A percentile compares a stretch with the other conserved stretches of the same genome.
These are phyloP conservation scores for Pseudocercospora fuligena DNA, from an alignment of 2,329 filamentous ascomycete genomes.

Conservation along the genomic window DNA sequence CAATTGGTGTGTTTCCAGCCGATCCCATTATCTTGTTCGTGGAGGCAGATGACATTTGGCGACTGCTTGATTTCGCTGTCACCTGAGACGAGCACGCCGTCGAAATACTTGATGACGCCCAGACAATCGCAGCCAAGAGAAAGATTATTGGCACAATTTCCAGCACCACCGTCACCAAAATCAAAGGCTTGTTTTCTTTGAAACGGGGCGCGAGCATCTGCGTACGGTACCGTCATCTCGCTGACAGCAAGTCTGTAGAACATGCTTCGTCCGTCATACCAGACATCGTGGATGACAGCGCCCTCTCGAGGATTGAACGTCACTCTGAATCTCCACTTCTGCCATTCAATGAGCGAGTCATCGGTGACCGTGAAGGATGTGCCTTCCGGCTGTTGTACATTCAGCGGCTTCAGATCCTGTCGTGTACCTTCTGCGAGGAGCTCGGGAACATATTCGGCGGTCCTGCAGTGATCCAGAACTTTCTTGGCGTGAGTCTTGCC, in stretches of 20 bases:
- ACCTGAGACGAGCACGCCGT: slow-evolving; percentile 47
- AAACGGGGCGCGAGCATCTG: slow-evolving; percentile 69
- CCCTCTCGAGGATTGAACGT: slow-evolving; percentile 69
- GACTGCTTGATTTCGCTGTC: slow-evolving; percentile 43
- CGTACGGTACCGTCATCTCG: slow-evolving; percentile 69
- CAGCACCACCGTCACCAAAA: slow-evolving; percentile 68
- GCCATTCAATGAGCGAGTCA: slow-evolving; percentile 56
- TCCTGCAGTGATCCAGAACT: slow-evolving; percentile 47
- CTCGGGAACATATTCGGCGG: slow-evolving; percentile 53
- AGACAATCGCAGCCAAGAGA: slow-evolving; percentile 73
- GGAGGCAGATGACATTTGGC: slow-evolving; percentile 71
- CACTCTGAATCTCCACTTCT: slow-evolving; percentile 67
- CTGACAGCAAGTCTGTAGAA: slow-evolving; percentile 70
- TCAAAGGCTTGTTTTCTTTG: slow-evolving; percentile 74
- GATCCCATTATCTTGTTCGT: slow-evolving; percentile 72
- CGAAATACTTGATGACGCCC: slow-evolving; percentile 71
- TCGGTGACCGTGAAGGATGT: slow-evolving; percentile 65
- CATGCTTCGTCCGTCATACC: slow-evolving; percentile 57
- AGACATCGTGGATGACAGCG: slow-evolving; percentile 69
- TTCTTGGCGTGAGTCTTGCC: slow-evolving; percentile 46
- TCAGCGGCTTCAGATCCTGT: slow-evolving; percentile 66
- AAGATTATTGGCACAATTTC: slow-evolving; percentile 71
- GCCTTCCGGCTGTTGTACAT: slow-evolving; percentile 73
- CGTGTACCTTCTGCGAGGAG: slow-evolving; percentile 42
- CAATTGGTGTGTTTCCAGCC: slow-evolving; percentile 76